phyloP scores from a whole-genome alignment of 2,329 filamentous ascomycete genomes.

The Zasmidium cellare region DNA sequence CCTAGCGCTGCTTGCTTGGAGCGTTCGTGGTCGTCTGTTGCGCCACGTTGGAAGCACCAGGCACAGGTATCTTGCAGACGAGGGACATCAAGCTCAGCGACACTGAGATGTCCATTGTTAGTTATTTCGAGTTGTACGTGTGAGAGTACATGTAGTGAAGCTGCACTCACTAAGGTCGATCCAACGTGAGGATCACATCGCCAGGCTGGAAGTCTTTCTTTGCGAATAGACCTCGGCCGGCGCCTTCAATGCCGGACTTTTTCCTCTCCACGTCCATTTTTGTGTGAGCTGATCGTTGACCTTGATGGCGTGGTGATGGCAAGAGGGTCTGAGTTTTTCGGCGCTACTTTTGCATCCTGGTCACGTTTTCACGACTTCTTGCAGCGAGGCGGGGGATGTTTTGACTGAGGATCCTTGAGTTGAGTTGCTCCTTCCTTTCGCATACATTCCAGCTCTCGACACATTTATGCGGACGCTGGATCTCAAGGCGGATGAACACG shows the following conservation, averaged over 20 bases:
- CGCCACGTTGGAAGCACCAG: constrained; percentile 50
- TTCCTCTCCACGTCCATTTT: constrained; percentile 26
- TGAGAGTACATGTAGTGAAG: background rate
- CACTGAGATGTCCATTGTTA: constrained; percentile 4
- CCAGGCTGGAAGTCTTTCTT: constrained; percentile 49
- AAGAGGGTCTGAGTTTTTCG: background rate
- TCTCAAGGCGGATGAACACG: no score
- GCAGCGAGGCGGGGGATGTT: background rate
- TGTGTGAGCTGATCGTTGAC: background rate
- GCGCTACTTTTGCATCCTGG: constrained; percentile 4
- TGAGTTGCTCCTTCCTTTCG: no score
- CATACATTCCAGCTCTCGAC: no score
- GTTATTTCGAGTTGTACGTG: background rate
- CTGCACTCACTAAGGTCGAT: constrained; percentile 47
- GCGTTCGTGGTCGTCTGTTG: constrained; percentile 28
- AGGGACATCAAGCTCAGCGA: constrained; percentile 55
- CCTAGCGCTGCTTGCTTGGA: constrained; percentile 31
- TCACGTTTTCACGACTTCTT: background rate
- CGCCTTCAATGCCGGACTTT: constrained; percentile 24
- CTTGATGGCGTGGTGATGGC: constrained; percentile 10
- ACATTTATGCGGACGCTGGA: no score
- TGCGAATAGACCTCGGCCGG: constrained; percentile 59
- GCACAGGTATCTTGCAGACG: constrained; percentile 58
- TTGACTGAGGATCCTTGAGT: background rate
- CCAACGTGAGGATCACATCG: constrained; percentile 50